Percentiles rank a stretch among this genome's conserved stretches.
Conservation (phyloP, 495 filamentous ascomycete species). For the Parmelia sp. region DNA sequence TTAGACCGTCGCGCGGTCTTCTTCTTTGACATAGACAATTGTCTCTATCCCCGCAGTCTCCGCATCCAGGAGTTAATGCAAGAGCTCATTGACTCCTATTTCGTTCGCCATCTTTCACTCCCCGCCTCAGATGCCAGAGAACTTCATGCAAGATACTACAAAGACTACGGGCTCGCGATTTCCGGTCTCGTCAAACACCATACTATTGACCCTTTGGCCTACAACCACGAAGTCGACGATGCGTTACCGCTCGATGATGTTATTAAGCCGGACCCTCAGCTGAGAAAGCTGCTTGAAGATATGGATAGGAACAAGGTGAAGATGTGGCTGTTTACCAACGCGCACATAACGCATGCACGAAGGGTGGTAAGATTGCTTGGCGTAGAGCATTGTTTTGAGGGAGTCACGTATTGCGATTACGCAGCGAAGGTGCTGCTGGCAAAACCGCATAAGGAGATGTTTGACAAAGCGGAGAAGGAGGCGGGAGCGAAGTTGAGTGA, state of each 20-base stretch:
- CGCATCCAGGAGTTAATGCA: slow-evolving; percentile 67
- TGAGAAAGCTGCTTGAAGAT: slow-evolving; percentile 70
- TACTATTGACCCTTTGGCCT: slow-evolving; percentile 90
- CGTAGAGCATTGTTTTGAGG: slow-evolving; percentile 85
- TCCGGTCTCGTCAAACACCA: slow-evolving; percentile 90
- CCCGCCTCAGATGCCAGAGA: slow-evolving; percentile 64
- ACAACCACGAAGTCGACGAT: slow-evolving; percentile 92
- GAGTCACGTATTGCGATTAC: slow-evolving; percentile 91
- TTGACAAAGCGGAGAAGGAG: slow-evolving; percentile 64
- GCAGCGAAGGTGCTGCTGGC: slow-evolving; percentile 58
- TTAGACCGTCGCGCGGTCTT: slow-evolving; percentile 50
- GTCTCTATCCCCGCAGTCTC: slow-evolving; percentile 54
- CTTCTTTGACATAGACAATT: slow-evolving; percentile 98
- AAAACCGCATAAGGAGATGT: slow-evolving; percentile 83
- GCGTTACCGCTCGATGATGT: slow-evolving; percentile 81
- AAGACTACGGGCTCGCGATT: slow-evolving; percentile 92
- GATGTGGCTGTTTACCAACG: slow-evolving; percentile 93
- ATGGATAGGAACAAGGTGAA: slow-evolving; percentile 75
- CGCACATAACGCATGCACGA: slow-evolving; percentile 80
- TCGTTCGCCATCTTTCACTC: slow-evolving; percentile 69
- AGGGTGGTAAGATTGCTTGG: slow-evolving; percentile 74
- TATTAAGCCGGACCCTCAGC: slow-evolving; percentile 65
- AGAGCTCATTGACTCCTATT: slow-evolving; percentile 73
- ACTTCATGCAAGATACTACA: slow-evolving; percentile 88
- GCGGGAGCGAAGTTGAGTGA: slow-evolving; percentile 51